Evolutionary conservation across 768 basidiomycete species (phyloP).

Genomic region (Boletus pseudo-olivaceus): DNA sequence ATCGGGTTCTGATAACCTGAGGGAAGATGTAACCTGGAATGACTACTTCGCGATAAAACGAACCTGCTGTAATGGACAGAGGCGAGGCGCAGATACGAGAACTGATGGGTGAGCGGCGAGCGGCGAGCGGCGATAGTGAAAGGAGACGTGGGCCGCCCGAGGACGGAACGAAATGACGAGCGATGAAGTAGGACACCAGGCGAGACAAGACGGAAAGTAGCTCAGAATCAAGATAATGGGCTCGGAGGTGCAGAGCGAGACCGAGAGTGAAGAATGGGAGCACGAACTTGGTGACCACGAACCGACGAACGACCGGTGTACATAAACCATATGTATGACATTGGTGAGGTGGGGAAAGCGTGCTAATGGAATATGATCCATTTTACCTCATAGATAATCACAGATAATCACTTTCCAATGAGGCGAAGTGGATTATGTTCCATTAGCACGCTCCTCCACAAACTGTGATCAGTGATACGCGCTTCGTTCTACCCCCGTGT

Average conservation of each 20-base stretch:
- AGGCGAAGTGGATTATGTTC: too few species aligned
- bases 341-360: too few species aligned
- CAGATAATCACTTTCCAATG: too few species aligned
- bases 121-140: not conserved
- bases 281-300: not conserved
- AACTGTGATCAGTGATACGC: too few species aligned
- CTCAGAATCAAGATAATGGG: not conserved
- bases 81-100: not conserved
- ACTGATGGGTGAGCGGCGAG: too few species aligned
- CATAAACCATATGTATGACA: too few species aligned
- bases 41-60: not conserved
- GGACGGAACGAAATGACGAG: not conserved
- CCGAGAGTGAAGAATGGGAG: not conserved
- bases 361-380: too few species aligned
- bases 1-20: not conserved
- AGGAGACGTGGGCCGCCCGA: not conserved
- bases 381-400: too few species aligned
- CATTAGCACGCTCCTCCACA: too few species aligned
- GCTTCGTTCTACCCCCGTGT: not conserved
- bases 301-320: too few species aligned
- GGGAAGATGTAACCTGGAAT: not conserved
- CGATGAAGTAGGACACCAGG: not conserved
- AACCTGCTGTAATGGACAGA: not conserved
- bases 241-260: not conserved
- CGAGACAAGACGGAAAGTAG: not conserved